Percentiles rank a stretch among this genome's conserved stretches.
These are phyloP conservation scores for Amaranthus tricolor DNA, from an alignment of 179 eudicot species.

Conservation along the genomic window DNA sequence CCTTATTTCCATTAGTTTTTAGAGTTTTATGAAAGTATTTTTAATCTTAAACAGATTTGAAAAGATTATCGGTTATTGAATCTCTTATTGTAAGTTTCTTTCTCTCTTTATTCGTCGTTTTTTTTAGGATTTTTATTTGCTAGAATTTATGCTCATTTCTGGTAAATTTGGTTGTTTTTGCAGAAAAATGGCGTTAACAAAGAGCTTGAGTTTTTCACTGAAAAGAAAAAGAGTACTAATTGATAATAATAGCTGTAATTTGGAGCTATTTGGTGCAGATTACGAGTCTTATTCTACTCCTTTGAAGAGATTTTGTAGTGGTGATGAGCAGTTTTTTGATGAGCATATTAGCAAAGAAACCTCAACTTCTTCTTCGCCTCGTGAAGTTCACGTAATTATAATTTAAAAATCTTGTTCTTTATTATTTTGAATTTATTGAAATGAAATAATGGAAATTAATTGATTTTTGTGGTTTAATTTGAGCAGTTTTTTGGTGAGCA, in stretches of 20 bases:
- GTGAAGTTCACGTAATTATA: constrained; percentile 57
- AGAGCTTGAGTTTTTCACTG: constrained; percentile 40
- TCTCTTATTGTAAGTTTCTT: constrained; percentile 15
- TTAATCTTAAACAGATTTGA: background rate
- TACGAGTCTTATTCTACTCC: constrained; percentile 28
- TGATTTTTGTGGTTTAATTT: background rate
- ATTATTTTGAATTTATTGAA: constrained; percentile 2
- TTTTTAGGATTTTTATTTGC: background rate
- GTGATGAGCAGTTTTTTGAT: constrained; percentile 5
- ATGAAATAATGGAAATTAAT: background rate
- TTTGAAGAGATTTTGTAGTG: constrained; percentile 33
- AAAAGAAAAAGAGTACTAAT: constrained; percentile 52
- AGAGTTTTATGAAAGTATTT: no score
- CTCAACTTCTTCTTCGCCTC: constrained; percentile 47
- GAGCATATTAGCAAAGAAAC: constrained; percentile 1
- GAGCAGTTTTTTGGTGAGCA: background rate
- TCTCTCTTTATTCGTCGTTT: background rate
- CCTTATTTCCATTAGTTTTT: background rate
- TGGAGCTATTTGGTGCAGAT: constrained; percentile 30
- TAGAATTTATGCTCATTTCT: background rate
- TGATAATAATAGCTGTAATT: constrained; percentile 30
- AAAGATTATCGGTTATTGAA: constrained; percentile 17
- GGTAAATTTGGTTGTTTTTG: constrained; percentile 1
- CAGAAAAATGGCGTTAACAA: constrained; percentile 41
- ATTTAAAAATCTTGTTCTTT: background rate